Evolutionary conservation across 208 protist species (phyloP).

Genomic region (Crithidia brevicula): DNA sequence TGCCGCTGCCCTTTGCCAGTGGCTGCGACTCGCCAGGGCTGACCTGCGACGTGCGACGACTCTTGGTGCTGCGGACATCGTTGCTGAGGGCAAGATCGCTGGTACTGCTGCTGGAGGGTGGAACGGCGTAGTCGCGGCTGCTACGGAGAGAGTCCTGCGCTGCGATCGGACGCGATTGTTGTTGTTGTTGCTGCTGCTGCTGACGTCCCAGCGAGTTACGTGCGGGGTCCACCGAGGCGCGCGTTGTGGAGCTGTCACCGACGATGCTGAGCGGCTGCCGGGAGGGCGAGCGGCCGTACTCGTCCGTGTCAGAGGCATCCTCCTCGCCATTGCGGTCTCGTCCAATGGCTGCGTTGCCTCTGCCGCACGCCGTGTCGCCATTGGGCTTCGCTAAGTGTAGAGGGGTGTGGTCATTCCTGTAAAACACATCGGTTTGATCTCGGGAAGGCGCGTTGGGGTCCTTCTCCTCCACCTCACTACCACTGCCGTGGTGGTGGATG

Average conservation of each 20-base stretch:
- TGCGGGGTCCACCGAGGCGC: background rate
- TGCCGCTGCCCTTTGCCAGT: background rate
- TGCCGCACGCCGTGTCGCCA: background rate
- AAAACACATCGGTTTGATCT: slow-evolving; percentile 1
- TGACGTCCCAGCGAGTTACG: background rate
- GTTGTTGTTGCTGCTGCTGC: slow-evolving; percentile 5
- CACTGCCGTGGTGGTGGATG: background rate
- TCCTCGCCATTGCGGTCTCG: slow-evolving; percentile 1
- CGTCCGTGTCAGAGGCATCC: slow-evolving; percentile 13
- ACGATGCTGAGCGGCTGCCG: slow-evolving; percentile 28
- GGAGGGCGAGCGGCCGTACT: background rate
- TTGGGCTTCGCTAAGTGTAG: background rate
- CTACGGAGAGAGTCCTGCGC: slow-evolving; percentile 4
- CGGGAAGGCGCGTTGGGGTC: background rate
- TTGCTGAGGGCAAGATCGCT: background rate
- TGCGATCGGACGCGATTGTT: background rate
- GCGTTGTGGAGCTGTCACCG: slow-evolving; percentile 10
- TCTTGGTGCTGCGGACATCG: background rate
- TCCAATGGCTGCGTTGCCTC: background rate
- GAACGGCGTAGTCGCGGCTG: slow-evolving; percentile 22
- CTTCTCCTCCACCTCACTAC: background rate
- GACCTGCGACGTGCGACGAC: background rate
- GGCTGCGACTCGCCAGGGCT: background rate
- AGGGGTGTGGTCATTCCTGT: background rate
- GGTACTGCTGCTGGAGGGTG: background rate